Evolutionary conservation across 805 yeast species (phyloP), one percentile per base, ranked within the genome.

Genomic region (Candida boleticola): DNA sequence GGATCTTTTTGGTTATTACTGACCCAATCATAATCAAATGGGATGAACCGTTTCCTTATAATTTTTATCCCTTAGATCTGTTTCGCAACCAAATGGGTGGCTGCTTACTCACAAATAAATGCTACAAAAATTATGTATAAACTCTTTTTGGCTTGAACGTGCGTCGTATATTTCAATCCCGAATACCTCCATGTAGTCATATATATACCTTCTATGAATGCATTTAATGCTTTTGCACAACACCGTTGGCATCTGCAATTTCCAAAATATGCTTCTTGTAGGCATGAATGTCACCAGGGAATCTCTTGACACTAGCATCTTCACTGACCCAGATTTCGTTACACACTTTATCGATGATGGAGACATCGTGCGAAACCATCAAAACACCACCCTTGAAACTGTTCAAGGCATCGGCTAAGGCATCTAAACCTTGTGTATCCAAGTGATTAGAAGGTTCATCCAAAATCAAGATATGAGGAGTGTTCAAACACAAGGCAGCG

Each of bases 371-470:
- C 39, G 96, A 86, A 45, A 93, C 99, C 97, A 93, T 89, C 53
- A 93, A 74, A 20, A 93, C 85, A 64, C 99, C 99, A 60, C 99
- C 99, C 57, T 88, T 79, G 76, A 90, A 93, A 47, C 79, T 81
- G 48, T 77, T 81, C 60, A 93, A 73, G 1, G 98, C 98, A 33
- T 85, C 95, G 6, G 93, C 83, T 46, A 93, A 76, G 0, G 99
- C 99, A 63, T 93, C 99, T 57, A 93, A 73, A 78, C 97, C 99
- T 27, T 95, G 84, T 6, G 97, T 92, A 84, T 93, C 99, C 77
- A 93, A 80, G 68, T 93, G 99, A 69, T 93, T 93, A 5, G 97
- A 87, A 66, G 99, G 99, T 76, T 93, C 99, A 74, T 93, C 99
- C 51, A 93, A 71, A 56, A 93, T 82, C 56, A 93, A 74, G 34